Evolutionary conservation across 768 basidiomycete species (phyloP), one percentile per base, ranked within the genome.

Genomic region (Boletus fagicola): DNA sequence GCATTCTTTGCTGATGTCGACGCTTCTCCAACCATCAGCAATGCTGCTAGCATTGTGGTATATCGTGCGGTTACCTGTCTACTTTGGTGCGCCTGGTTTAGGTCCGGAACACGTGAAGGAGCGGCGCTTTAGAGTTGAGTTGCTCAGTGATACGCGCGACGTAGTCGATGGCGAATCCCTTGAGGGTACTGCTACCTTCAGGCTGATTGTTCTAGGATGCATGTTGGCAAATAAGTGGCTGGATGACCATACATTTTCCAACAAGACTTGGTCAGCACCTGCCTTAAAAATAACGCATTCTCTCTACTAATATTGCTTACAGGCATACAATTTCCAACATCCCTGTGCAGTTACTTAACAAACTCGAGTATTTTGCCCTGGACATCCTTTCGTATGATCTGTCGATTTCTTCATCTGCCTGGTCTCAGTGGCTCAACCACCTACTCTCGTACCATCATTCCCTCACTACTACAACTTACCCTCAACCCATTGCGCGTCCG

Each of bases 191-290:
- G 85, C 84, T 1, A 83, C 87, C 12, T 92, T 91, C 71, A 83
- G 87, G 52, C 77, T 92, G 43, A 77, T 92, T 56, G 80, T 92
- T 24, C 77, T 92, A 24, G 90, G 90, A 20, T 90, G 85, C 60
- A 91, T 92, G 89, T 75, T 92, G 35, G 88, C 90, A 20, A 92
- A 92, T 71, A 92, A 92, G 73, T 92, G 90, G 90, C 68, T 92
- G 61, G 90, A 92, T 61, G 90, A 92, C 63, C 90, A 92, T 65
- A 92, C 90, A 0, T 92, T 92, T 72, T 91, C 89, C 40, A 92
- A 92, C 74, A 92, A 90, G 76, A 92, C 90, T 53, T 92, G 90
- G 90, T 90, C 69, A 58, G 84, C 69, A 38, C 4, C 4, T 28
- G 16, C 12, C 38, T 16, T 6, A 2, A 31, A 43, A 35, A 44